Percentiles rank a stretch among this genome's conserved stretches.
These are phyloP conservation scores for Phaffomyces opuntiae DNA, from an alignment of 805 yeast species.

Conservation along the genomic window DNA sequence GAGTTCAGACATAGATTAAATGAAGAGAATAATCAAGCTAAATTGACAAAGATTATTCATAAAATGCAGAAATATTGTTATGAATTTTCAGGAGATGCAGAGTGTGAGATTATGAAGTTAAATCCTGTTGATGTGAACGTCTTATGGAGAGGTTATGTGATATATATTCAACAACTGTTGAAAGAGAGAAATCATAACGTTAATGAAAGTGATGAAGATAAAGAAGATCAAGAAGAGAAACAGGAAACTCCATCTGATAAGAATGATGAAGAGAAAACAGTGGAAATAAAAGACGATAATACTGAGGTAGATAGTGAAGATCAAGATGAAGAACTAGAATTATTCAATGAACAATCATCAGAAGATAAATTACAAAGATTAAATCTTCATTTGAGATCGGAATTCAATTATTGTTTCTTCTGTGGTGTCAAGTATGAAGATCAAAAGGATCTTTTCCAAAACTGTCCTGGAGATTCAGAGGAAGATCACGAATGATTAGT, in stretches of 20 bases:
- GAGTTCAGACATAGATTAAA: constrained; percentile 18
- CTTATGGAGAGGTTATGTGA: constrained; percentile 36
- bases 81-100: constrained; percentile 31
- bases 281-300: constrained; percentile 6
- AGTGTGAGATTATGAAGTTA: constrained; percentile 15
- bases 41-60: constrained; percentile 13
- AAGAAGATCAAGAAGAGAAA: background rate
- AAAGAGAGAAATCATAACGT: constrained; percentile 7
- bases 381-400: constrained; percentile 32
- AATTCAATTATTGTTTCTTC: constrained; percentile 40
- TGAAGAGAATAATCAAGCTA: constrained; percentile 9
- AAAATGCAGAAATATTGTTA: constrained; percentile 36
- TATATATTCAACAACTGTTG: constrained; percentile 9
- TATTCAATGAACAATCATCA: constrained; percentile 22
- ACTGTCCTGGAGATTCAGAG: constrained; percentile 45
- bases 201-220: constrained; percentile 4
- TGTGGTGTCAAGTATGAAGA: constrained; percentile 38
- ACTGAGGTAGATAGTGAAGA: background rate
- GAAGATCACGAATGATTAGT: constrained; percentile 32
- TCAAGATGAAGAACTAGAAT: constrained; percentile 25
- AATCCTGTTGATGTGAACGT: constrained; percentile 29
- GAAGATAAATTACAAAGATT: constrained; percentile 28
- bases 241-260: constrained; percentile 1
- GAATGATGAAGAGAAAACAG: constrained; percentile 5
- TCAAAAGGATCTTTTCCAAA: constrained; percentile 30